Evolutionary conservation across 208 protist species (phyloP), one percentile per base, ranked within the genome.

Genomic region (Leishmania gerbilli): DNA sequence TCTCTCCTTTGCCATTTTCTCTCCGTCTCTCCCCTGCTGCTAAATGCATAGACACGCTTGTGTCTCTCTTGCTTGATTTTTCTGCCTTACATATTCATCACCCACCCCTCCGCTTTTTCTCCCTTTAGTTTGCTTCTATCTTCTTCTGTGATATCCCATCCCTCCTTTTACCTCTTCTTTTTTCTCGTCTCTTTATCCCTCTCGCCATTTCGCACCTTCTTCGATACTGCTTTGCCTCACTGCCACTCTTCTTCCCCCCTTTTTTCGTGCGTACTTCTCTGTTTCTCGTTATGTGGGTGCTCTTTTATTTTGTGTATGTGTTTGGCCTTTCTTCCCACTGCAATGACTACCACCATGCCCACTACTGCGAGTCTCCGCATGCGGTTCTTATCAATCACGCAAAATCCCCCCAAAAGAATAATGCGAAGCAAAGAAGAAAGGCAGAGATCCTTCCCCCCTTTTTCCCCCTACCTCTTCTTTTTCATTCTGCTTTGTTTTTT

Each of bases 1-100:
- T 72, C 68, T 71, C 49, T 76, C 74, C 79, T 71, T 74, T 80
- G 80, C 19, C 71, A 21, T 17, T 75, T n/a, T 56, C 45, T 75
- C 71, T 75, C 71, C 3, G 21, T 75, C 45, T 47, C 45, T 19
- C 15, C 42, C 71, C 56, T 31, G 15, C 65, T 45, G 31, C n/a
- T 31, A 42, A 67, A 71, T 24, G 21, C 13, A 31, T 3, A 68
- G 3, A 24, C 13, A 71, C 65, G 21, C 3, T 13, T 42, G 27
- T 47, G 45, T 51, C 42, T 53, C 42, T 53, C 68, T 72, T 51
- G 3, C 24, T n/a, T 51, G 68, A 3, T 37, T 8, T 37, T 34
- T 67, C n/a, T 37, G 37, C 60, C 60, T 67, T 19, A 67, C n/a
- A 67, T 19, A 37, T 67, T n/a, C 9, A 67, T 40, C 60, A n/a